Evolutionary conservation across 345 rosid genomes (phyloP).

Genomic region (Clausena lansium): DNA sequence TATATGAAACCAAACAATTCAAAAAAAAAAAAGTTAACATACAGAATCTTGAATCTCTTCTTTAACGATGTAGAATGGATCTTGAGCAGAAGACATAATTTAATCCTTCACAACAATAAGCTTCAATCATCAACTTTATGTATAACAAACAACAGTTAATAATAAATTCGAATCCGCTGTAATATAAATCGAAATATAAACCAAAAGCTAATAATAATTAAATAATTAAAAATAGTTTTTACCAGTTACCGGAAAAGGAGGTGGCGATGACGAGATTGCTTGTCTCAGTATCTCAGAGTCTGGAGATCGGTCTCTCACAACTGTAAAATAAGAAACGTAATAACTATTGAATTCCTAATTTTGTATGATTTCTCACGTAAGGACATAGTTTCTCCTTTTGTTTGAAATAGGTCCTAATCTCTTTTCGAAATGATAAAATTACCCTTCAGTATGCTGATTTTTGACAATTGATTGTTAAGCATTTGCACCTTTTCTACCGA

Average conservation of each 20-base stretch:
- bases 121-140: not conserved
- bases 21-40: conserved; percentile 26
- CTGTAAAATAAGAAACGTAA: not conserved
- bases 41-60: conserved; percentile 99
- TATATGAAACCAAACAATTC: not conserved
- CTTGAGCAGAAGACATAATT: conserved; percentile 91
- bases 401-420: too few relatives aligned
- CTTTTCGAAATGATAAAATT: too few relatives aligned
- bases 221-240: not conserved
- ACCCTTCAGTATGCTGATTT: too few relatives aligned
- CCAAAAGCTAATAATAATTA: not conserved
- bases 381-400: not conserved
- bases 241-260: not conserved
- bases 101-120: not conserved
- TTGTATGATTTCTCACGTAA: not conserved
- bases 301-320: not conserved
- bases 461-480: too few relatives aligned
- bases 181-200: not conserved
- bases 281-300: not conserved
- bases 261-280: not conserved
- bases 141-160: not conserved
- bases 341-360: not conserved
- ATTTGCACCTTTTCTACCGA: too few relatives aligned
- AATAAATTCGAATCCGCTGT: not conserved
- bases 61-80: conserved; percentile 95